These are phyloP conservation scores for Phytophthora melonis DNA, from an alignment of 352 stramenopile genomes.

Conservation along the genomic window DNA sequence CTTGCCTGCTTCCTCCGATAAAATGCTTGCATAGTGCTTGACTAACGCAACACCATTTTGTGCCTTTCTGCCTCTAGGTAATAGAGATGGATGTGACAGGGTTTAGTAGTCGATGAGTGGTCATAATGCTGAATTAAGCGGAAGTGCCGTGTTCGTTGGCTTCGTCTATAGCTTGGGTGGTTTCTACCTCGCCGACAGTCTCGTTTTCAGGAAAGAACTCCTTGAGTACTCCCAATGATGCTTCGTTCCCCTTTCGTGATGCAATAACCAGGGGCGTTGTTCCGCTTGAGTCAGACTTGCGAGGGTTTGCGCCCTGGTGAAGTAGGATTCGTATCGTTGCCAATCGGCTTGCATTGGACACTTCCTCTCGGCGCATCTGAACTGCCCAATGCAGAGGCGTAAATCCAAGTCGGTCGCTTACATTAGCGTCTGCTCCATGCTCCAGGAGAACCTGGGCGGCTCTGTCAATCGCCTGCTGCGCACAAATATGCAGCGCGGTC, in stretches of 20 bases:
- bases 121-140: conserved; percentile 18
- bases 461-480: conserved; percentile 72
- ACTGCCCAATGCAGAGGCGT: conserved; percentile 86
- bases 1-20: conserved; percentile 14
- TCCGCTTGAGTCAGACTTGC: conserved; percentile 50
- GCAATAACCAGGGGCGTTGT: conserved; percentile 73
- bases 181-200: conserved; percentile 20
- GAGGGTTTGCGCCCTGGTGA: conserved; percentile 62
- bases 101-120: conserved; percentile 72
- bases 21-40: neutral
- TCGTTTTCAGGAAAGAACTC: conserved; percentile 55
- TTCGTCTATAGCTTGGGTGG: conserved; percentile 31
- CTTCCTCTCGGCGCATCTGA: conserved; percentile 81
- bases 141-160: conserved; percentile 22
- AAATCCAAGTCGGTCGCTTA: conserved; percentile 69
- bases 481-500: conserved; percentile 83
- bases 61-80: conserved; percentile 39
- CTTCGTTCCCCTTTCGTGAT: conserved; percentile 73
- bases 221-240: conserved; percentile 63
- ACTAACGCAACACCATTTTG: neutral
- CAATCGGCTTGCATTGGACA: conserved; percentile 66
- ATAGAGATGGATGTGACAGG: conserved; percentile 82
- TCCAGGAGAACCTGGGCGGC: conserved; percentile 70
- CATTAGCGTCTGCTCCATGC: conserved; percentile 70
- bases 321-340: conserved; percentile 77